These are phyloP conservation scores for Chaetothyriales sp. DNA, from an alignment of 2,329 filamentous ascomycete genomes.

Conservation along the genomic window DNA sequence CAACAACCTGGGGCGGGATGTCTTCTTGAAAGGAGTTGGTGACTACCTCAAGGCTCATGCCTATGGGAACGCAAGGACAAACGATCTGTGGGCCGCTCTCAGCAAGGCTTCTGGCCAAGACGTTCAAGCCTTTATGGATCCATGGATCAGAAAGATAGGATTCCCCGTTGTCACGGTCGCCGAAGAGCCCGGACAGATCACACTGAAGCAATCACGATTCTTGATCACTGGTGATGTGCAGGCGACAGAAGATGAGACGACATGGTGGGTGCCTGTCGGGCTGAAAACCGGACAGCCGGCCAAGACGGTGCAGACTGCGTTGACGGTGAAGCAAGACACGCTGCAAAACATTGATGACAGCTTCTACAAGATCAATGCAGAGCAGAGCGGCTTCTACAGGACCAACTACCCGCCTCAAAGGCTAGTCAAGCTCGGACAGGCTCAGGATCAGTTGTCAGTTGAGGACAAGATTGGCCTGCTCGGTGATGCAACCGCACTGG, in stretches of 20 bases:
- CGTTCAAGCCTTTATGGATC: slow-evolving; percentile 73
- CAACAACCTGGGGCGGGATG: slow-evolving; percentile 71
- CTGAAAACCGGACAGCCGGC: slow-evolving; percentile 59
- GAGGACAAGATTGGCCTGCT: slow-evolving; percentile 89
- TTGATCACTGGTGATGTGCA: slow-evolving; percentile 81
- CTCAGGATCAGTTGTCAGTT: slow-evolving; percentile 59
- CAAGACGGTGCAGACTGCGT: slow-evolving; percentile 47
- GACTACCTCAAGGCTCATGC: slow-evolving; percentile 78
- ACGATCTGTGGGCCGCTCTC: slow-evolving; percentile 76
- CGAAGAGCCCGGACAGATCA: slow-evolving; percentile 70
- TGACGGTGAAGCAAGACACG: slow-evolving; percentile 63
- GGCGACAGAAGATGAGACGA: slow-evolving; percentile 76
- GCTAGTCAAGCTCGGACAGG: slow-evolving; percentile 62
- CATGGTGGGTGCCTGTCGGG: slow-evolving; percentile 89
- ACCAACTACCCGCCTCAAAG: slow-evolving; percentile 84
- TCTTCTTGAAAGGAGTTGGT: slow-evolving; percentile 78
- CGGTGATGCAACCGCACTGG: slow-evolving; percentile 76
- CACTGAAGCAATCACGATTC: slow-evolving; percentile 74
- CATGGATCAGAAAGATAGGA: slow-evolving; percentile 91
- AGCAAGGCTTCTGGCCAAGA: slow-evolving; percentile 77
- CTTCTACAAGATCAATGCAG: slow-evolving; percentile 89
- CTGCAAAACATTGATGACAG: slow-evolving; percentile 52
- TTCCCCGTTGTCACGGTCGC: slow-evolving; percentile 79
- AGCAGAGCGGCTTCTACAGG: slow-evolving; percentile 78
- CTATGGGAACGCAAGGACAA: slow-evolving; percentile 77